Percentiles rank a stretch among this genome's conserved stretches.
phyloP scores from a whole-genome alignment of 2,329 filamentous ascomycete species.

The Aspergillus nomiae region DNA sequence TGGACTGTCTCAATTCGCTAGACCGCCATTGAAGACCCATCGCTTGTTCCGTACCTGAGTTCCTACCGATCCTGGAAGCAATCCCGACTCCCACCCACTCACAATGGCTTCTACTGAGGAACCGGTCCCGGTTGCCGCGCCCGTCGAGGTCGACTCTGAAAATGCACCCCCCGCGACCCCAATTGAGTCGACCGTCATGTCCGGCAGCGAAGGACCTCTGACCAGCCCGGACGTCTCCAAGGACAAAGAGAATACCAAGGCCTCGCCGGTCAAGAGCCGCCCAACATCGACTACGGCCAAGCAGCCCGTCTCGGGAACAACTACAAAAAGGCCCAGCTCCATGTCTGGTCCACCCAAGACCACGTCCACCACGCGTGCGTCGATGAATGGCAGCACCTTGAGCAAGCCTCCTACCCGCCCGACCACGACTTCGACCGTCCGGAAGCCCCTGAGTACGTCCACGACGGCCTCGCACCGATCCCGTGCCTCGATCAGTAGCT shows the following conservation, averaged over 20 bases:
- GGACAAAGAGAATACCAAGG: conserved; percentile 35
- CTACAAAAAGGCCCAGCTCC: conserved; percentile 40
- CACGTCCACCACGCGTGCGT: conserved; percentile 29
- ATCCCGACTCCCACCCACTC: not conserved
- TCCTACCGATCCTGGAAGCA: not conserved
- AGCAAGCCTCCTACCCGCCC: conserved; percentile 50
- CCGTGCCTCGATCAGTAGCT: conserved; percentile 46
- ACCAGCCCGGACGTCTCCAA: conserved; percentile 39
- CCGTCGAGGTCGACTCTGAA: conserved; percentile 32
- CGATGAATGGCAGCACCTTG: conserved; percentile 40
- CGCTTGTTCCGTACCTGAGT: conserved; percentile 6
- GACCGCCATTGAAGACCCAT: conserved; percentile 9
- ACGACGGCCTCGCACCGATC: conserved; percentile 43
- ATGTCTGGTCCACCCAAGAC: conserved; percentile 33
- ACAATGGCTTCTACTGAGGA: conserved; percentile 40
- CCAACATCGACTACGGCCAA: conserved; percentile 30
- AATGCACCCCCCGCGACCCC: conserved; percentile 37
- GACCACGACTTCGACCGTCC: conserved; percentile 31
- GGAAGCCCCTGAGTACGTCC: conserved; percentile 40
- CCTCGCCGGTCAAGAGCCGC: conserved; percentile 36
- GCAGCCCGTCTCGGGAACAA: conserved; percentile 37
- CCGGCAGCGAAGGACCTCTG: conserved; percentile 34
- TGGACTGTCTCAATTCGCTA: conserved; percentile 18
- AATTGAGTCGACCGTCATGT: conserved; percentile 34
- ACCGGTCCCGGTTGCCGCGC: conserved; percentile 25